Evolutionary conservation across 78 protist species (phyloP).

Genomic region (Dictyostelium capitatum): DNA sequence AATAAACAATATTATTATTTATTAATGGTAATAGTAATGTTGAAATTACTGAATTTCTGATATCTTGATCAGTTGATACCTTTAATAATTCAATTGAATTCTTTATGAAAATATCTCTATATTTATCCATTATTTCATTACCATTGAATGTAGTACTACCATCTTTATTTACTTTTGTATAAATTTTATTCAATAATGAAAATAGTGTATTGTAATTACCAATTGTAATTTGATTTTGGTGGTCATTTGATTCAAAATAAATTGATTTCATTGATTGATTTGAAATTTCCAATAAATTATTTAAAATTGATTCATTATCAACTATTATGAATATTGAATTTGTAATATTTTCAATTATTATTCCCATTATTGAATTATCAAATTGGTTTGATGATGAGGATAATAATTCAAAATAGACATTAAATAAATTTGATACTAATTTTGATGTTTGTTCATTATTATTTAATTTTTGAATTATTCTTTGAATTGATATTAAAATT

Average conservation of each 20-base stretch:
- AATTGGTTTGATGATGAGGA: too few relatives aligned
- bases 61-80: neutral
- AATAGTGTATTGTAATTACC: neutral
- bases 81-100: slow-evolving; percentile 18
- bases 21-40: slow-evolving; percentile 6
- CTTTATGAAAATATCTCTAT: neutral
- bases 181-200: slow-evolving; percentile 17
- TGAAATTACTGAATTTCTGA: neutral
- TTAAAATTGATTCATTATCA: neutral
- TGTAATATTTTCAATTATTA: slow-evolving; percentile 6
- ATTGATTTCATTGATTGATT: neutral
- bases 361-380: neutral
- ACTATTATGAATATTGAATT: neutral
- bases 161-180: neutral
- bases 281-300: neutral
- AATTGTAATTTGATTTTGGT: neutral
- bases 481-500: slow-evolving; percentile 10
- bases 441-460: neutral
- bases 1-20: neutral
- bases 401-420: neutral
- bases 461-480: neutral
- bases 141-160: neutral
- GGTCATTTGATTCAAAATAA: neutral
- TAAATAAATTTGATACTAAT: neutral
- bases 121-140: neutral